These are phyloP conservation scores for Chlamydomonas sphaeroides DNA, from an alignment of 139 green algal genomes.

Conservation along the genomic window DNA sequence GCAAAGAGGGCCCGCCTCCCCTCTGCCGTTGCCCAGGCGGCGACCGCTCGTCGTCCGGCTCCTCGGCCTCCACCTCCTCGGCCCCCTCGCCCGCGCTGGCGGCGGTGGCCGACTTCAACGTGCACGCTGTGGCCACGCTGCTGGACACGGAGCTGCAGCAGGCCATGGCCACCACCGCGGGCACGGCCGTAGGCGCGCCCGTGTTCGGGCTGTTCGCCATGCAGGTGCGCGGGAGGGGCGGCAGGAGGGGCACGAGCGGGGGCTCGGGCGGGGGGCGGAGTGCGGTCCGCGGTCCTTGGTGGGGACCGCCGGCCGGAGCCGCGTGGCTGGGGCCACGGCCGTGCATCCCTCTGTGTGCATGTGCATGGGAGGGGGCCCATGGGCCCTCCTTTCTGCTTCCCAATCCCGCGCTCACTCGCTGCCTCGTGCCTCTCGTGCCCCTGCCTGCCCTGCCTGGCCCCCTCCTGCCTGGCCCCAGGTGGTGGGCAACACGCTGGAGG, in stretches of 20 bases:
- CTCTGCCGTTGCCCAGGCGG: neutral
- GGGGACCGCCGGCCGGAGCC: no score
- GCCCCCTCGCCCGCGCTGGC: neutral
- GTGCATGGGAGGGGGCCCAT: neutral
- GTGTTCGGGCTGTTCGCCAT: slow-evolving; percentile 25
- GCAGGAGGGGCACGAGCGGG: no score
- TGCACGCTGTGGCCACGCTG: slow-evolving; percentile 51
- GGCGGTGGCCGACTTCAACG: slow-evolving; percentile 60
- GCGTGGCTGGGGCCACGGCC: no score
- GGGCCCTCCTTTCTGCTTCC: slow-evolving; percentile 53
- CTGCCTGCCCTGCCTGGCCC: no score
- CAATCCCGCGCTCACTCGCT: neutral
- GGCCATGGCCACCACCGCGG: slow-evolving; percentile 75
- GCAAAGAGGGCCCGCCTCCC: neutral
- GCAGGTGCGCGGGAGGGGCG: neutral
- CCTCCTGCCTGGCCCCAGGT: slow-evolving; percentile 19
- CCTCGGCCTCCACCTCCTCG: slow-evolving; percentile 9
- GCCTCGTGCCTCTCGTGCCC: neutral
- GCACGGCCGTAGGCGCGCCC: slow-evolving; percentile 65
- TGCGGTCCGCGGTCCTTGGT: no score
- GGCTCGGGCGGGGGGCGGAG: no score
- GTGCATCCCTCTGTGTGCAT: no score
- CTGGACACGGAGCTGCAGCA: slow-evolving; percentile 89
- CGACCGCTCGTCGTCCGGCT: neutral
- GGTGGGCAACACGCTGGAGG: slow-evolving; percentile 80